Percentiles rank a stretch among this genome's conserved stretches.
These are phyloP conservation scores for Camellia japonica DNA, from an alignment of 148 eudicot genomes.

Conservation along the genomic window DNA sequence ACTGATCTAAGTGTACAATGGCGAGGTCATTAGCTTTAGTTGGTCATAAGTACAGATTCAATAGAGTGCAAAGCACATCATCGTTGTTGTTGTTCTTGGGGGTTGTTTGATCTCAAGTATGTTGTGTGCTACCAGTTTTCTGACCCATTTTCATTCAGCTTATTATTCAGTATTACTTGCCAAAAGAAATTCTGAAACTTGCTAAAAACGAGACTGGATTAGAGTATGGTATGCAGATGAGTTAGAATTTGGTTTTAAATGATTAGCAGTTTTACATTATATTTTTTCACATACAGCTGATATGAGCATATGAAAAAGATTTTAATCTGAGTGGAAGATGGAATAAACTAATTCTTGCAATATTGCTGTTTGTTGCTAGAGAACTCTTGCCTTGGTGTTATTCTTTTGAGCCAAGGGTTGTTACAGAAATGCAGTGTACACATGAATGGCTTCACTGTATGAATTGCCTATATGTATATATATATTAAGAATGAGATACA, in stretches of 20 bases:
- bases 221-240: not conserved
- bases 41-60: too few relatives aligned
- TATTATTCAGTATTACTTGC: not conserved
- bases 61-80: too few relatives aligned
- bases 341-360: too few relatives aligned
- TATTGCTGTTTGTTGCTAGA: not conserved
- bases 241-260: not conserved
- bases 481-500: too few relatives aligned
- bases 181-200: not conserved
- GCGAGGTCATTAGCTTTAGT: too few relatives aligned
- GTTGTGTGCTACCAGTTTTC: not conserved
- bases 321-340: not conserved
- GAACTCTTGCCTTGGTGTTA: too few relatives aligned
- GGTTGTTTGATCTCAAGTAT: not conserved
- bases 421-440: too few relatives aligned
- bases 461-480: too few relatives aligned
- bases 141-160: not conserved
- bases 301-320: not conserved
- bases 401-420: too few relatives aligned
- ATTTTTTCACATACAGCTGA: not conserved
- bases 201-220: not conserved
- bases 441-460: too few relatives aligned
- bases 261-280: not conserved
- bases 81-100: too few relatives aligned
- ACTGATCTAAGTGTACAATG: too few relatives aligned